These are phyloP conservation scores for Ambrosia artemisiifolia DNA, from an alignment of 129 eudicot species.

Conservation along the genomic window DNA sequence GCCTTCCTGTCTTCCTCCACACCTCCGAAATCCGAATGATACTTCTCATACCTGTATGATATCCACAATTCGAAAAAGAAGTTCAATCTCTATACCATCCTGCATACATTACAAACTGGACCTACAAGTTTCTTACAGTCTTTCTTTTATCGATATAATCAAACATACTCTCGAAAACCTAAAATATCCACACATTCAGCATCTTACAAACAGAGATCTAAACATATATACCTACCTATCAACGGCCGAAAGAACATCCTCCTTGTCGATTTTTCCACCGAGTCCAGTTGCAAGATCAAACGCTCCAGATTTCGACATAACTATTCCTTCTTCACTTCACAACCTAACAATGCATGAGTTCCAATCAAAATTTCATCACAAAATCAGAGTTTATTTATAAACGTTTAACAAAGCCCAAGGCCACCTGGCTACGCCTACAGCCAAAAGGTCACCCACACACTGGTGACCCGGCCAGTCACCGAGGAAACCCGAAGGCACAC, in stretches of 20 bases:
- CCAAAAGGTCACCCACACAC: too few relatives aligned
- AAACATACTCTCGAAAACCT: slow-evolving; percentile 1
- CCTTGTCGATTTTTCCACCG: slow-evolving; percentile 77
- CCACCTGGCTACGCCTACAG: too few relatives aligned
- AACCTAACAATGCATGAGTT: slow-evolving; percentile 10
- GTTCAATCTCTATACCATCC: slow-evolving; percentile 15
- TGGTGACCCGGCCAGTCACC: too few relatives aligned
- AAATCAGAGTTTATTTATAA: too few relatives aligned
- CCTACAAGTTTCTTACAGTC: background rate
- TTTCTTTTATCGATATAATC: background rate
- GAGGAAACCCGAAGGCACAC: too few relatives aligned
- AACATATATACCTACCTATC: slow-evolving; percentile 50
- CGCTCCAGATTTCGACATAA: slow-evolving; percentile 78
- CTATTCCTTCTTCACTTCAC: slow-evolving; percentile 3
- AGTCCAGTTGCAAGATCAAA: slow-evolving; percentile 80
- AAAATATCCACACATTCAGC: slow-evolving; percentile 1
- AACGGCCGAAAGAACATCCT: slow-evolving; percentile 74
- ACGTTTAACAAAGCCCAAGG: too few relatives aligned
- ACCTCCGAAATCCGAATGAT: slow-evolving; percentile 82
- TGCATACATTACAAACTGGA: slow-evolving; percentile 10
- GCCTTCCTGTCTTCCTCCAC: slow-evolving; percentile 82
- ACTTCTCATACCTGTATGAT: slow-evolving; percentile 81
- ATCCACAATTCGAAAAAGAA: background rate
- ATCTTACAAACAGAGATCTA: background rate
- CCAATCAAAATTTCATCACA: background rate